Evolutionary conservation across 2,329 filamentous ascomycete species (phyloP).

Genomic region (Dothistroma pini): DNA sequence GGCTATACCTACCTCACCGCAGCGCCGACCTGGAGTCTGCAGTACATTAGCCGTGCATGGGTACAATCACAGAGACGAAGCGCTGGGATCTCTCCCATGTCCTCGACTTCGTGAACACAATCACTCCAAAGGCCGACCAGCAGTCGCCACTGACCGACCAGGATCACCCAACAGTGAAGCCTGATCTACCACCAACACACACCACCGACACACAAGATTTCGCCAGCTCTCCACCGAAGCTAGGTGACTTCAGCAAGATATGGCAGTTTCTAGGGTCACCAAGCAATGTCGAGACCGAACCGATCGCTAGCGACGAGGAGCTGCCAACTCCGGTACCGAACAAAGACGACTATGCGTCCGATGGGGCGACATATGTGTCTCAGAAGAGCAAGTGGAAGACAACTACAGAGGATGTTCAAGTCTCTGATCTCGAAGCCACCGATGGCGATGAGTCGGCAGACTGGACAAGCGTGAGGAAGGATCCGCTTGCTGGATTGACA

Average conservation of each 20-base stretch:
- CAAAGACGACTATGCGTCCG: slow-evolving; percentile 41
- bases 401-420: slow-evolving; percentile 4
- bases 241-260: slow-evolving; percentile 48
- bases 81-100: slow-evolving; percentile 48
- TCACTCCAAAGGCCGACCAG: slow-evolving; percentile 14
- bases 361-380: slow-evolving; percentile 38
- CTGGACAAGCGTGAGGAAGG: slow-evolving; percentile 5
- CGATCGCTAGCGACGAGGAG: not conserved
- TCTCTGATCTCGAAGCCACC: slow-evolving; percentile 19
- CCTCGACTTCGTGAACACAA: slow-evolving; percentile 40
- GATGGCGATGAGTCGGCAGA: slow-evolving; percentile 19
- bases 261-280: slow-evolving; percentile 43
- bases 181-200: not conserved
- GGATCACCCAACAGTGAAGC: not conserved
- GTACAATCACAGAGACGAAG: slow-evolving; percentile 33
- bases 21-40: slow-evolving; percentile 1
- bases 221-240: slow-evolving; percentile 12
- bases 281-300: not conserved
- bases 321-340: slow-evolving; percentile 6
- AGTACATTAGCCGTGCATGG: not conserved
- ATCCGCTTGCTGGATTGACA: slow-evolving; percentile 27
- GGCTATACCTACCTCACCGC: not conserved
- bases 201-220: slow-evolving; percentile 12
- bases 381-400: slow-evolving; percentile 1
- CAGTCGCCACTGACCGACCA: slow-evolving; percentile 5